Evolutionary conservation across 2,329 filamentous ascomycete species (phyloP), one percentile per base, ranked within the genome.

Genomic region (Capronia americana): DNA sequence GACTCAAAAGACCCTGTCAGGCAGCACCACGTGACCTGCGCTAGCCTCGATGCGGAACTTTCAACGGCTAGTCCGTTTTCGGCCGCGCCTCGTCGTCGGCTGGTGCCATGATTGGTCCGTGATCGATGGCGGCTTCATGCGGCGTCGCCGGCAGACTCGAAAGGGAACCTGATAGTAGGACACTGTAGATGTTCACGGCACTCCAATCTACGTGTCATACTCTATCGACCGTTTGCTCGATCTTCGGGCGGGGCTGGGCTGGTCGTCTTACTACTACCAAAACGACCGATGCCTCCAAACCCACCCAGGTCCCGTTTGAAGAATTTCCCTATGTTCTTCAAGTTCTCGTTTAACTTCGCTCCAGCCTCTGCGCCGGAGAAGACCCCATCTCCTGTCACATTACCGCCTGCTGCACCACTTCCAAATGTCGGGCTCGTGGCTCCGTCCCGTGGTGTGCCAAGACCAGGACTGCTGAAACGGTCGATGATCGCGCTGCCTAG

Each of bases 251-350:
- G 69, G 4, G 70, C 71, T 50, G 71, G 69, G 61, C 70, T 69
- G 41, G 63, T 63, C 50, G 67, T 61, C 48, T 73, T 72, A 59
- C 67, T 69, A 30, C 76, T 75, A 65, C 75, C 76, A 58, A 74
- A 71, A 57, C 75, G 64, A 55, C 90, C 91, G 77, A 93, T 93
- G 11, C 86, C 87, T 1, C 91, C 90, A 70, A 94, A 85, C 2
- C 89, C 87, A 32, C 91, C 91, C 69, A 94, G 89, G 81, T 97
- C 94, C 69, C 94, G 84, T 69, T 90, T 88, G 82, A 98, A 98
- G 80, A 98, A 97, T 79, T 96, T 97, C 26, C 94, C 94, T 79
- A 99, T 92, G 77, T 92, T 97, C 81, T 92, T 93, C 79, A 98
- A 77, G 78, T 97, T 97, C 79, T 96, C 93, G 76, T 97, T 96